These are phyloP conservation scores for Balansia obtecta DNA, from an alignment of 2,329 filamentous ascomycete species.

Conservation along the genomic window DNA sequence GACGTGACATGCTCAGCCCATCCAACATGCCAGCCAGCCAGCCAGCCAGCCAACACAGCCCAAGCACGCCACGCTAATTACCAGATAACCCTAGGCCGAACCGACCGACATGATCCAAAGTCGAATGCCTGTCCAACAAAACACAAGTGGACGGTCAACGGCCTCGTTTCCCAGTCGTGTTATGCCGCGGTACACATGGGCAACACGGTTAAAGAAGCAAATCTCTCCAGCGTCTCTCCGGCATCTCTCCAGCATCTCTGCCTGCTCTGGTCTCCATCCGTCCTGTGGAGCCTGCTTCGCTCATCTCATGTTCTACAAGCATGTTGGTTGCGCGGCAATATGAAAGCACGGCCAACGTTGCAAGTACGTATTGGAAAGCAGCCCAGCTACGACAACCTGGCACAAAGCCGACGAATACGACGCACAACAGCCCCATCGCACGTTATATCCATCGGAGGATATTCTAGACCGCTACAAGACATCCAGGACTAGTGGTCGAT, in stretches of 20 bases:
- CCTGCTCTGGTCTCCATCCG: not conserved
- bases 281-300: too few species aligned
- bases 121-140: not conserved
- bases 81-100: not conserved
- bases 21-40: not conserved
- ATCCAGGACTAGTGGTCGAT: not conserved
- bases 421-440: not conserved
- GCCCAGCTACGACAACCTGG: not conserved
- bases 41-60: too few species aligned
- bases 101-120: not conserved
- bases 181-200: too few species aligned
- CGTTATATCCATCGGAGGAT: not conserved
- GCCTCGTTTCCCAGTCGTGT: too few species aligned
- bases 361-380: not conserved
- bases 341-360: not conserved
- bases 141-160: too few species aligned
- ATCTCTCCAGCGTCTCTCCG: not conserved
- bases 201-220: not conserved
- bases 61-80: not conserved
- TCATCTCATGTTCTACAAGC: too few species aligned
- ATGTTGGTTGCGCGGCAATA: not conserved
- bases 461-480: not conserved
- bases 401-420: not conserved
- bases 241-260: not conserved
- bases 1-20: too few species aligned